phyloP scores from a whole-genome alignment of 2,329 filamentous ascomycete species.

The Colletotrichum graminicola region DNA sequence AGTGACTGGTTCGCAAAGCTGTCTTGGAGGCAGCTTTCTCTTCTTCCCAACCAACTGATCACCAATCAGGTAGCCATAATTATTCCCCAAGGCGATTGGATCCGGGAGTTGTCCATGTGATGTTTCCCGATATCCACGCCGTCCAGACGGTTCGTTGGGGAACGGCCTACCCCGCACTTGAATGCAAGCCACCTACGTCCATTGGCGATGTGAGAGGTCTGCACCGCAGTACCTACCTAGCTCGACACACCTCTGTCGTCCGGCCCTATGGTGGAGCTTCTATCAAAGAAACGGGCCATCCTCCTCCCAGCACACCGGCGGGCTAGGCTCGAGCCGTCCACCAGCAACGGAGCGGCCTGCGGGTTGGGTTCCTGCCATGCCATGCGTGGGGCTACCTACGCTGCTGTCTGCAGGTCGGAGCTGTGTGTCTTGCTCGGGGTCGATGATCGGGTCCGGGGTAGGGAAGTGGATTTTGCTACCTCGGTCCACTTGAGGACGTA shows the following conservation, averaged over 20 bases:
- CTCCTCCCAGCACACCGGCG: constrained; percentile 18
- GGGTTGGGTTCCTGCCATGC: background rate
- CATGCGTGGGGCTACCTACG: background rate
- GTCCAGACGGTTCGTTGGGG: constrained; percentile 11
- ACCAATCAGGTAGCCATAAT: background rate
- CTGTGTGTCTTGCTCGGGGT: constrained; percentile 30
- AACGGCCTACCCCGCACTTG: constrained; percentile 32
- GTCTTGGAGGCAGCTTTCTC: background rate
- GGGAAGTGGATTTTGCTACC: background rate
- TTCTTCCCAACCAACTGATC: background rate
- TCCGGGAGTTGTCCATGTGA: constrained; percentile 14
- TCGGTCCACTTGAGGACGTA: background rate
- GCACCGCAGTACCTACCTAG: background rate
- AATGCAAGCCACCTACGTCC: constrained; percentile 23
- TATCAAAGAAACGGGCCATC: background rate
- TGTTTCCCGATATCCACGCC: constrained; percentile 6
- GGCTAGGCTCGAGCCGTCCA: constrained; percentile 30
- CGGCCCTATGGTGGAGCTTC: background rate
- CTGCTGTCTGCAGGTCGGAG: constrained; percentile 13
- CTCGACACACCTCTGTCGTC: background rate
- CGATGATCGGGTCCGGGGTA: constrained; percentile 25
- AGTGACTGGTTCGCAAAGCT: background rate
- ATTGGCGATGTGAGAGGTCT: background rate
- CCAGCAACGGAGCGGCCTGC: constrained; percentile 32
- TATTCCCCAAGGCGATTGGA: constrained; percentile 8